Evolutionary conservation across 768 basidiomycete genomes (phyloP).

Genomic region (Kwoniella europaea): DNA sequence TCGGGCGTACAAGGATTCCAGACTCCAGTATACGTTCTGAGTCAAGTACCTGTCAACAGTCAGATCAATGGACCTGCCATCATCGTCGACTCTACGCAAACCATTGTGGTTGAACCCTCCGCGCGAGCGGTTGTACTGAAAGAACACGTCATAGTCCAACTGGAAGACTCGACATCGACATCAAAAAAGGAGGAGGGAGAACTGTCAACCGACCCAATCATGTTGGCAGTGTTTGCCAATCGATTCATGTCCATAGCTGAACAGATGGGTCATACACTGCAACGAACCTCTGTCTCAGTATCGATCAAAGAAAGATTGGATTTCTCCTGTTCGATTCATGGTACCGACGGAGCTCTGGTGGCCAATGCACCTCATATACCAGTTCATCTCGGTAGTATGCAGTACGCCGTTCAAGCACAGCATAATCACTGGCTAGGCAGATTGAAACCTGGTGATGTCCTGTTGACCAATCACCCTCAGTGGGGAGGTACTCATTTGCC

Average conservation of each 20-base stretch:
- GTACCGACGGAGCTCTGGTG: slow-evolving; percentile 42
- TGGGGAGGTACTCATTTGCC: slow-evolving; percentile 66
- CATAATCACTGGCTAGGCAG: slow-evolving; percentile 34
- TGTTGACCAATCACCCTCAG: slow-evolving; percentile 71
- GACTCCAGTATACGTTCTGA: slow-evolving; percentile 34
- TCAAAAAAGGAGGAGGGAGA: slow-evolving; percentile 3
- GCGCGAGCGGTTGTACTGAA: slow-evolving; percentile 38
- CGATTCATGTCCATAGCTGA: slow-evolving; percentile 99
- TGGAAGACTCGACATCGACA: slow-evolving; percentile 35
- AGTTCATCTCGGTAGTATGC: slow-evolving; percentile 45
- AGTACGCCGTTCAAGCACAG: slow-evolving; percentile 43
- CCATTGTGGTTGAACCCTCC: slow-evolving; percentile 79
- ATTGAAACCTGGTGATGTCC: slow-evolving; percentile 81
- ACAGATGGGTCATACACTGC: slow-evolving; percentile 83
- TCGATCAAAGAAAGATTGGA: slow-evolving; percentile 97
- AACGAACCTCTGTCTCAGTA: slow-evolving; percentile 88
- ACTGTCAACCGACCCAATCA: slow-evolving; percentile 47
- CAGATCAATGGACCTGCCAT: slow-evolving; percentile 75
- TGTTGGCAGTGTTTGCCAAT: slow-evolving; percentile 89
- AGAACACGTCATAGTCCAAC: slow-evolving; percentile 44
- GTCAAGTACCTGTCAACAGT: slow-evolving; percentile 64
- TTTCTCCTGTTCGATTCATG: slow-evolving; percentile 61
- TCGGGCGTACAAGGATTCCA: slow-evolving; percentile 22
- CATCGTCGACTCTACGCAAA: slow-evolving; percentile 94
- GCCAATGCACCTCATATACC: slow-evolving; percentile 53